Conservation (phyloP, 306 rosid genomes). For the Comarum palustre region DNA sequence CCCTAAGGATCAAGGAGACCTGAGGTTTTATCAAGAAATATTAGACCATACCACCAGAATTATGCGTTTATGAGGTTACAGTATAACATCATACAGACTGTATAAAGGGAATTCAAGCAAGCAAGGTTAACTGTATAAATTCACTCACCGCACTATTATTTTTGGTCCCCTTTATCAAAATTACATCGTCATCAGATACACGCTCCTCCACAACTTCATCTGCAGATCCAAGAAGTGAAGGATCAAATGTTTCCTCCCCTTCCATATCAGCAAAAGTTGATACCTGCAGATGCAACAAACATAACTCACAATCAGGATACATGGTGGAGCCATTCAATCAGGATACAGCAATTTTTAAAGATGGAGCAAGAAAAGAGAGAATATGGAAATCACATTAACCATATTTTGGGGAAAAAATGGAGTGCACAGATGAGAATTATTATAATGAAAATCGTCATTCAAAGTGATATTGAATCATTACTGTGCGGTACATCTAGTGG, state of each 20-base stretch:
- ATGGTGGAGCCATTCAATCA: background rate
- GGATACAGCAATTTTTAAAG: background rate
- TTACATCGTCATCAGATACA: conserved; percentile 78
- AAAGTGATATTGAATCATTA: background rate
- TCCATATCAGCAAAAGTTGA: conserved; percentile 99
- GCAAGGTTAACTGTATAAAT: background rate
- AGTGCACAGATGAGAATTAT: background rate
- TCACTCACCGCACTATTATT: conserved; percentile 75
- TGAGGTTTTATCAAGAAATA: conserved; percentile 20
- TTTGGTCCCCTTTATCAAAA: conserved; percentile 92
- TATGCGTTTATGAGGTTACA: background rate
- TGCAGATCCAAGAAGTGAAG: conserved; percentile 87
- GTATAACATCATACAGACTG: background rate
- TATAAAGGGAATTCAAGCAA: background rate
- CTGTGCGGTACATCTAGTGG: background rate
- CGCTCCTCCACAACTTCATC: conserved; percentile 99
- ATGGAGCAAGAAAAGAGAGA: background rate
- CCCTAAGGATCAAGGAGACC: conserved; percentile 87
- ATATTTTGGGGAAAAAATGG: background rate
- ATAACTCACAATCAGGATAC: conserved; percentile 14
- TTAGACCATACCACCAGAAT: background rate
- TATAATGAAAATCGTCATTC: background rate
- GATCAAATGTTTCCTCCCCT: conserved; percentile 96
- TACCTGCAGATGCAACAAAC: conserved; percentile 46
- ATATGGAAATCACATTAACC: background rate